Percentiles rank a stretch among this genome's conserved stretches.
phyloP scores from a whole-genome alignment of 257 asterid species.

The Solanum neorickii region DNA sequence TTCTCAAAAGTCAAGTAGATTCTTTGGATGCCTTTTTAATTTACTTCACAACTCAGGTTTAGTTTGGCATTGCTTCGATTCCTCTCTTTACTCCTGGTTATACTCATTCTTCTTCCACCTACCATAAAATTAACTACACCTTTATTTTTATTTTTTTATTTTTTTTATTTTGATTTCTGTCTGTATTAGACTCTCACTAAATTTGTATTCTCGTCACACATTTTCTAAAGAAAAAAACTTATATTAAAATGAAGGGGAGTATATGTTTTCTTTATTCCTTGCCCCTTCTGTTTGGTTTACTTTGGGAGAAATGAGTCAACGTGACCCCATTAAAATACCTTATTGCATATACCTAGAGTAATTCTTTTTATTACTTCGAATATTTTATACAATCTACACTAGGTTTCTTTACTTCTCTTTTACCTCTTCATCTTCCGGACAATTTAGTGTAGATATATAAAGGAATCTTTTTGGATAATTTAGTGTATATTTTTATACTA shows the following conservation, averaged over 20 bases:
- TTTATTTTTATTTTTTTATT: no score
- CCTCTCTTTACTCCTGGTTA: slow-evolving; percentile 6
- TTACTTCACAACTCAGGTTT: slow-evolving; percentile 22
- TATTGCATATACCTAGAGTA: background rate
- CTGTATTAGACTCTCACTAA: no score
- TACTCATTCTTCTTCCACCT: background rate
- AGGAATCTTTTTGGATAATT: background rate
- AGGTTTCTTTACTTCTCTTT: background rate
- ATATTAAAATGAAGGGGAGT: background rate
- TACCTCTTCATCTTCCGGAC: background rate
- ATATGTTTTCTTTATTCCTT: background rate
- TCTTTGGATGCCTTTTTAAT: background rate
- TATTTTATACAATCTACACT: background rate
- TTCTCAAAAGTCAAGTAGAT: slow-evolving; percentile 1
- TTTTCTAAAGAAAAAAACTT: background rate
- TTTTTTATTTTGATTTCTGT: no score
- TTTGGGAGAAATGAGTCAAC: background rate
- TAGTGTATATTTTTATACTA: background rate
- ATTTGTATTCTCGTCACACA: no score
- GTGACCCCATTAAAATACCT: background rate
- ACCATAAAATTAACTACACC: background rate
- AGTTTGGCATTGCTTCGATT: slow-evolving; percentile 2
- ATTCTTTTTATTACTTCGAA: background rate
- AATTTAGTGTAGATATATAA: background rate
- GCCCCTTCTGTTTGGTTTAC: background rate